phyloP scores from a whole-genome alignment of 768 basidiomycete genomes.

The Mycena metata region DNA sequence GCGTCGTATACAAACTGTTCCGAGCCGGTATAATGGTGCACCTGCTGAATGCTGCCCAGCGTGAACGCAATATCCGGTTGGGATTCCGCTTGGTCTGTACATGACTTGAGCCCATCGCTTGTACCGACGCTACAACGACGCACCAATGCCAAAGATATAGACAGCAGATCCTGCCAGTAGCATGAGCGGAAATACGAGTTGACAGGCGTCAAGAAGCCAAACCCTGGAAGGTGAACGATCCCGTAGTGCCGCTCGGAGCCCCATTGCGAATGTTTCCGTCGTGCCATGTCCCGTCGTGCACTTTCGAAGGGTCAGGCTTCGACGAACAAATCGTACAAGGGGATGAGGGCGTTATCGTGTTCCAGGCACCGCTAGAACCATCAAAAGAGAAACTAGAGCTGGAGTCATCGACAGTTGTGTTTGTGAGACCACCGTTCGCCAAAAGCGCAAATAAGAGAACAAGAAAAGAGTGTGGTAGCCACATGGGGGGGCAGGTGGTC shows the following conservation, averaged over 20 bases:
- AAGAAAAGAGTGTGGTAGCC: constrained; percentile 32
- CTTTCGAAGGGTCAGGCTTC: constrained; percentile 3
- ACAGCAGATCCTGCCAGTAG: constrained; percentile 24
- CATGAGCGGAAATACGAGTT: background rate
- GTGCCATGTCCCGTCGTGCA: constrained; percentile 25
- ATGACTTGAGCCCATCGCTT: too few species aligned
- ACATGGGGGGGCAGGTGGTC: constrained; percentile 9
- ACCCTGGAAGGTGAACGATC: constrained; percentile 31
- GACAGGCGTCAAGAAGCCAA: background rate
- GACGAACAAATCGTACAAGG: constrained; percentile 22
- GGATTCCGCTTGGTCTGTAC: constrained; percentile 6
- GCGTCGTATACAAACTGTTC: constrained; percentile 16
- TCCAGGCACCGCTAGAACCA: constrained; percentile 18
- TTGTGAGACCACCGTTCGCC: constrained; percentile 5
- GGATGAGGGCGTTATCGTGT: constrained; percentile 11
- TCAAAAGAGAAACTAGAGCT: constrained; percentile 26
- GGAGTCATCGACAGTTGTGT: constrained; percentile 33
- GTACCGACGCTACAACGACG: too few species aligned
- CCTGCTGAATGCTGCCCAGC: constrained; percentile 6
- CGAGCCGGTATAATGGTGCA: constrained; percentile 27
- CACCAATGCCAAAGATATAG: constrained; percentile 29
- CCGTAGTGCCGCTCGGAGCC: background rate
- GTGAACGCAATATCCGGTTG: constrained; percentile 26
- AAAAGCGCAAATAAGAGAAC: constrained; percentile 7
- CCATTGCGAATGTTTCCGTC: constrained; percentile 19